Percentiles rank a stretch among this genome's conserved stretches.
These are phyloP conservation scores for Phialemoniopsis sp. DNA, from an alignment of 2,329 filamentous ascomycete species.

Conservation along the genomic window DNA sequence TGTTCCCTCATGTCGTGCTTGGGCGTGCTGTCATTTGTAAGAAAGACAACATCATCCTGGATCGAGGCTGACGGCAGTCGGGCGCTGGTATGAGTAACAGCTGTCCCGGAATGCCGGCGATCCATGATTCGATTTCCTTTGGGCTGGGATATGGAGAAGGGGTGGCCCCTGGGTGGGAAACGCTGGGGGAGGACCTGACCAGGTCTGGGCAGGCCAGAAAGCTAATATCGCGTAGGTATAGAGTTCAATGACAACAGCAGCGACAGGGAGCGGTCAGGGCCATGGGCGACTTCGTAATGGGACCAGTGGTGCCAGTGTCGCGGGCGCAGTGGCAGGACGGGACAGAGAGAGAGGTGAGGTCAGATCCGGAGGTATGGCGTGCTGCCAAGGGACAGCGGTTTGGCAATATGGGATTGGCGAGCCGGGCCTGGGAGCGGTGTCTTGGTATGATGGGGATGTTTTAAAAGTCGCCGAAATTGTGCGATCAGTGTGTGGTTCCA, in stretches of 20 bases:
- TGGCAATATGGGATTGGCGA: too few relatives aligned
- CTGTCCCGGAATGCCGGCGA: too few relatives aligned
- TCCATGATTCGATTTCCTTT: background rate
- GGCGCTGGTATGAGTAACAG: too few relatives aligned
- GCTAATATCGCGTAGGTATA: conserved; percentile 1
- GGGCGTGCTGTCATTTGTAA: conserved; percentile 14
- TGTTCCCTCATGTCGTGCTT: conserved; percentile 9
- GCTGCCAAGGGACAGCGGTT: too few relatives aligned
- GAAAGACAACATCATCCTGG: conserved; percentile 15
- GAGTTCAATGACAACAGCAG: too few relatives aligned
- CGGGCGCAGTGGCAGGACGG: conserved; percentile 3
- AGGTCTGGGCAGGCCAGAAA: conserved; percentile 8
- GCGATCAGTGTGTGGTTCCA: too few relatives aligned
- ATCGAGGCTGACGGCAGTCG: conserved; percentile 1
- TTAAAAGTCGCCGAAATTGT: too few relatives aligned
- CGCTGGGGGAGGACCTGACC: background rate
- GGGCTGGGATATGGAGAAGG: background rate
- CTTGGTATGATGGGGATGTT: too few relatives aligned
- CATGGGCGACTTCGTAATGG: too few relatives aligned
- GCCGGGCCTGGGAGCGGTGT: too few relatives aligned
- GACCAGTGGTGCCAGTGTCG: too few relatives aligned
- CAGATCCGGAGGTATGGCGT: background rate
- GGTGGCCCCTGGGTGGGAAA: conserved; percentile 10
- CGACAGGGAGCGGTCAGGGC: too few relatives aligned
- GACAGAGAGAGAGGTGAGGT: background rate